Evolutionary conservation across 345 rosid species (phyloP).

Genomic region (Barbarea vulgaris): DNA sequence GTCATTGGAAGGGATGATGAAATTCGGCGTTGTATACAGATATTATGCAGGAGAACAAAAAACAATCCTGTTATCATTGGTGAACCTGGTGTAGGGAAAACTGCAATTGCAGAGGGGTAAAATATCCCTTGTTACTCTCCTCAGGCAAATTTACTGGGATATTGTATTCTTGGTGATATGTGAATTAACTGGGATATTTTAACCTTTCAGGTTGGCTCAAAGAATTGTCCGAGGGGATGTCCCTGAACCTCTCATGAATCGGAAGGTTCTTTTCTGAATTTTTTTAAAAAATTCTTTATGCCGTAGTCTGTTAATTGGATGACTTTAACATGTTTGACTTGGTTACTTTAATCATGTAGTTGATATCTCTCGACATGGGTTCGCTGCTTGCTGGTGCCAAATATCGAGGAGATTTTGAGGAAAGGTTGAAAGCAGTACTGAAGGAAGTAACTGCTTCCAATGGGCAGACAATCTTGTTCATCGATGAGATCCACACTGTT

Average conservation of each 20-base stretch:
- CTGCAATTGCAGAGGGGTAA: slow-evolving; percentile 54
- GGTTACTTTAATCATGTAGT: slow-evolving; percentile 44
- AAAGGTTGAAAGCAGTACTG: slow-evolving; percentile 83
- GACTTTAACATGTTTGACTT: background rate
- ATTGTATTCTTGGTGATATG: background rate
- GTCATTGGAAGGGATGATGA: slow-evolving; percentile 93
- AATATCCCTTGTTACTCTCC: background rate
- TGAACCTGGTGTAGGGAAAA: slow-evolving; percentile 96
- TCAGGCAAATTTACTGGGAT: background rate
- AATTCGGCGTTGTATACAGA: slow-evolving; percentile 84
- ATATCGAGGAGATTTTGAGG: slow-evolving; percentile 83
- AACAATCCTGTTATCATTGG: slow-evolving; percentile 95
- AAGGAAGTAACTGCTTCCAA: slow-evolving; percentile 91
- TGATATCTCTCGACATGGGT: slow-evolving; percentile 90
- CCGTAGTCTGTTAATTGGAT: background rate
- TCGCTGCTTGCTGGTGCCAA: slow-evolving; percentile 91
- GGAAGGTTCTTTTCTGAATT: slow-evolving; percentile 52
- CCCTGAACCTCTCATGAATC: slow-evolving; percentile 71
- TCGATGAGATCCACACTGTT: slow-evolving; percentile 93
- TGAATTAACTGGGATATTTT: background rate
- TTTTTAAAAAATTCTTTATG: slow-evolving; percentile 51
- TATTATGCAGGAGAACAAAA: slow-evolving; percentile 88
- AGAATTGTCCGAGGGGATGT: slow-evolving; percentile 85
- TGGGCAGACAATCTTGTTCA: slow-evolving; percentile 83
- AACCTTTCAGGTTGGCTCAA: slow-evolving; percentile 64